A percentile compares a stretch with the other conserved stretches of the same genome.
Evolutionary conservation across 192 early-diverging fungal species (phyloP).

Genomic region (Backusella macrospora): DNA sequence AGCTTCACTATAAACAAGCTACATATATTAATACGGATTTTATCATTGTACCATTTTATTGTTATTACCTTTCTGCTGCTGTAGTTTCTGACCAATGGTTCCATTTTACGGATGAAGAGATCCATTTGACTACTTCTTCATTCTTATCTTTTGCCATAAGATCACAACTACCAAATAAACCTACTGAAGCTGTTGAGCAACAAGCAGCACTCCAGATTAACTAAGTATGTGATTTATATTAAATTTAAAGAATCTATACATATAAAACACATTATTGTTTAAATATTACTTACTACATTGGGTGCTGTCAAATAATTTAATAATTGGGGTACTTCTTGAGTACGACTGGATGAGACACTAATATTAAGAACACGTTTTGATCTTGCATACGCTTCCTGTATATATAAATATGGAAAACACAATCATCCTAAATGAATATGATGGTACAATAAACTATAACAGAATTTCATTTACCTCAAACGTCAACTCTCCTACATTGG

Average conservation of each 20-base stretch:
- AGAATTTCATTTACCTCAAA: slow-evolving; percentile 50
- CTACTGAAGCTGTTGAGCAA: slow-evolving; percentile 69
- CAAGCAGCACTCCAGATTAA: slow-evolving; percentile 79
- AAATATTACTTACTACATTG: slow-evolving; percentile 61
- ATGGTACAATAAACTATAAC: no score
- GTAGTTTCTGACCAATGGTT: slow-evolving; percentile 45
- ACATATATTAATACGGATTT: no score
- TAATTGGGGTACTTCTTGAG: slow-evolving; percentile 73
- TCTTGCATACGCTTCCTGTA: slow-evolving; percentile 67
- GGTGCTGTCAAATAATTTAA: slow-evolving; percentile 80
- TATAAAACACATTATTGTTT: not conserved
- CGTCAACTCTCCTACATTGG: slow-evolving; percentile 73
- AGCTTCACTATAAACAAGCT: slow-evolving; percentile 49
- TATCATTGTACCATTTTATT: not conserved
- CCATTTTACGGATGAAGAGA: slow-evolving; percentile 51
- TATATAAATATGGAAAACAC: not conserved
- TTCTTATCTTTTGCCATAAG: slow-evolving; percentile 72
- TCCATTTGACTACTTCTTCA: slow-evolving; percentile 71
- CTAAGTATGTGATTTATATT: slow-evolving; percentile 31
- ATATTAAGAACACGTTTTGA: slow-evolving; percentile 80
- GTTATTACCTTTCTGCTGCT: slow-evolving; percentile 41
- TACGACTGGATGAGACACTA: slow-evolving; percentile 70
- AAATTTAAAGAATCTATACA: no score
- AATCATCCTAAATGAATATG: not conserved
- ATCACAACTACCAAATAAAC: slow-evolving; percentile 68